Percentiles rank a stretch among this genome's conserved stretches.
Conservation (phyloP, 2,329 filamentous ascomycete genomes). For the Dendryphion nanum region DNA sequence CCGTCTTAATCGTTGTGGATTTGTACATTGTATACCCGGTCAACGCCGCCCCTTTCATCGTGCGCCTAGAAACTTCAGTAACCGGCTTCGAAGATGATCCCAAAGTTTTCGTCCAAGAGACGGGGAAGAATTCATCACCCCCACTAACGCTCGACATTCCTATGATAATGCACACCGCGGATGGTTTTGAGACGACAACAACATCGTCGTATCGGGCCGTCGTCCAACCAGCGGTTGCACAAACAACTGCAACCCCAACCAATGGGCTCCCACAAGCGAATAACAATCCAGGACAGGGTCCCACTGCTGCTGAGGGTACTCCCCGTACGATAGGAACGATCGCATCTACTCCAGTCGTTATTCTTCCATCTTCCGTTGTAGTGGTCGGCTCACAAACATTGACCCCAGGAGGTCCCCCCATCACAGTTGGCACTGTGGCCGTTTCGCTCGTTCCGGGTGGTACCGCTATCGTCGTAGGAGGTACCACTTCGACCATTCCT, state of each 20-base stretch:
- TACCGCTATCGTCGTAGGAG: conserved; percentile 28
- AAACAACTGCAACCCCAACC: conserved; percentile 1
- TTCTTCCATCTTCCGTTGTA: conserved; percentile 32
- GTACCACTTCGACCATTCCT: conserved; percentile 24
- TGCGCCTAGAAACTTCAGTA: conserved; percentile 29
- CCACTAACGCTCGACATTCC: background rate
- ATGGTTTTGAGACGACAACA: conserved; percentile 2
- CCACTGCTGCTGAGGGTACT: conserved; percentile 11
- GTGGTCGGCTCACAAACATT: conserved; percentile 36
- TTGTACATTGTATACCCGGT: conserved; percentile 30
- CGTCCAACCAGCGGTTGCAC: background rate
- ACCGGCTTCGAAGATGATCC: conserved; percentile 24
- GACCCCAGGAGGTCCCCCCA: conserved; percentile 30
- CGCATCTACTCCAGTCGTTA: conserved; percentile 25
- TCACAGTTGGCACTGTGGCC: conserved; percentile 35
- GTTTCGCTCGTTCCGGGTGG: conserved; percentile 29
- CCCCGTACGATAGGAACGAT: conserved; percentile 23
- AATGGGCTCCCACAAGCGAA: background rate
- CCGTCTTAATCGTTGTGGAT: conserved; percentile 44
- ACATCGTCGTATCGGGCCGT: background rate
- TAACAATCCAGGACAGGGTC: conserved; percentile 2
- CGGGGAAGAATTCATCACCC: background rate
- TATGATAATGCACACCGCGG: background rate
- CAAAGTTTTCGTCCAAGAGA: conserved; percentile 10
- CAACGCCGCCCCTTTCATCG: conserved; percentile 17